Conservation (phyloP, 805 yeast species). For the Hermanozyma aechmeae region DNA sequence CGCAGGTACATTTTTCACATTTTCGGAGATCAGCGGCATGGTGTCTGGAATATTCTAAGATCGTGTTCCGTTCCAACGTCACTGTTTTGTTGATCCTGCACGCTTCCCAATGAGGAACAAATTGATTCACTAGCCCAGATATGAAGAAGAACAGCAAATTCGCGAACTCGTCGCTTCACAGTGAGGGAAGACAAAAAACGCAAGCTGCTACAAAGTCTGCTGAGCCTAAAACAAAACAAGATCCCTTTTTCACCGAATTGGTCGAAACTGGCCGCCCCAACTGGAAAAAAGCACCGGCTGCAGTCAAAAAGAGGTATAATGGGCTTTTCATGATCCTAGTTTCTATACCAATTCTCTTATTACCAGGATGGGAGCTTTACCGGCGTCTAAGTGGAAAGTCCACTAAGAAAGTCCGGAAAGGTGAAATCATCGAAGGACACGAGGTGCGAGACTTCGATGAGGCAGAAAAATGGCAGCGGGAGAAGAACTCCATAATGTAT, state of each 20-base stretch:
- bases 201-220: too few relatives aligned
- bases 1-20: too few relatives aligned
- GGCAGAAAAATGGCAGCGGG: conserved; percentile 31
- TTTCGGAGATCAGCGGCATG: too few relatives aligned
- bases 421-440: conserved; percentile 25
- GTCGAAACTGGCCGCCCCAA: conserved; percentile 31
- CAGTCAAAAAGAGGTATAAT: conserved; percentile 23
- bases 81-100: too few relatives aligned
- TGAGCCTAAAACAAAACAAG: conserved; percentile 8
- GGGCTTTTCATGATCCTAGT: conserved; percentile 29
- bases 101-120: too few relatives aligned
- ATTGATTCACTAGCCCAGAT: too few relatives aligned
- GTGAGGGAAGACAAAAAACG: too few relatives aligned
- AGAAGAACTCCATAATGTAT: conserved; percentile 26
- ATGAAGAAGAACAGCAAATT: conserved; percentile 11
- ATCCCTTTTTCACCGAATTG: conserved; percentile 27
- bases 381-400: conserved; percentile 30
- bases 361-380: conserved; percentile 26
- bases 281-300: conserved; percentile 36
- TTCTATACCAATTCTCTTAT: conserved; percentile 26
- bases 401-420: conserved; percentile 30
- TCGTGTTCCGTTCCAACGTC: too few relatives aligned
- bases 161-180: conserved; percentile 21
- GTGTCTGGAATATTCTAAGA: too few relatives aligned
- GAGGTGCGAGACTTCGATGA: conserved; percentile 27